Evolutionary conservation across 352 stramenopile species (phyloP), one percentile per base, ranked within the genome.

Genomic region (Phytophthora citricola): DNA sequence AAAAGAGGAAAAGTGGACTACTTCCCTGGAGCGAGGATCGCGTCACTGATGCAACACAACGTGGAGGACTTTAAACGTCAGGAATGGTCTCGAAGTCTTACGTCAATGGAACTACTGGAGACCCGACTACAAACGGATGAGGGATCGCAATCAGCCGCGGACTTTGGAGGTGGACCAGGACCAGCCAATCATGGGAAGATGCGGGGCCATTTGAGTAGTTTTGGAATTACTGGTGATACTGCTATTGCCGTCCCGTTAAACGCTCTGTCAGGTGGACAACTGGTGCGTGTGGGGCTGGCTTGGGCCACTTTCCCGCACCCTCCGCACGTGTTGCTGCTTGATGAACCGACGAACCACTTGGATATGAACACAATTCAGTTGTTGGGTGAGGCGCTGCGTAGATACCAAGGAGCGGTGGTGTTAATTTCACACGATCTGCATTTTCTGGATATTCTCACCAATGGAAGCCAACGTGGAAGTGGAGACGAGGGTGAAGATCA

Each of bases 271-370:
- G 79, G 79, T 27, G 79, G 79, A 0, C 79, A 88, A 34, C 64
- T 88, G n/a, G 79, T 85, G 10, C 76, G 79, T 4, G 73, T 82
- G 5, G 76, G 76, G 3, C 46, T 91, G 9, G 79, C 79, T 9
- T 81, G 56, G 51, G 65, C 82, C 20, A 91, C 78, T 34, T 85
- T 80, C 29, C 93, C 92, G 12, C 91, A 98, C 61, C 67, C 98
- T 0, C 92, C 92, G 5, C 96, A 98, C 63, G 73, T 97, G 22
- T 73, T 98, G 31, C 71, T 98, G 14, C 77, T 98, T 20, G 92
- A 98, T 79, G 92, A 98, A 51, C 93, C 94, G 8, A 98, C 92
- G 17, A 98, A 96, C 56, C 85, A 94, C 64, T 87, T 97, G 55
- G 94, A 98, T 73, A 98, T 98, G 89, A 80, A 75, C 58, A 90